Evolutionary conservation across 2,329 filamentous ascomycete species (phyloP).

Genomic region (Penicillium verrucosum): DNA sequence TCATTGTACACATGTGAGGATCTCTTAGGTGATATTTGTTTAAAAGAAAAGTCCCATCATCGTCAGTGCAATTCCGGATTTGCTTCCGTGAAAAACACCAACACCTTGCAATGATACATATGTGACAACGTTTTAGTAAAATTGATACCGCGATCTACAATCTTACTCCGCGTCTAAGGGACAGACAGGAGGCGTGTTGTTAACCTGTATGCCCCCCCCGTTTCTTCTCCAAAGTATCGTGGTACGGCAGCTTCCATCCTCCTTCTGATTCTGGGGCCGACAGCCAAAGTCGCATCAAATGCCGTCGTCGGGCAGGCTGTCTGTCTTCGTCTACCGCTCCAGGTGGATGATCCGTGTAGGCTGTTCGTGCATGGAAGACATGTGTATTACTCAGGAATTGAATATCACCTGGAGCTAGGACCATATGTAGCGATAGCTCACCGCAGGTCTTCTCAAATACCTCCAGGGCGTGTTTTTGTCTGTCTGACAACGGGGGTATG

Average conservation of each 20-base stretch:
- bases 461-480: slow-evolving; percentile 26
- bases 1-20: no score
- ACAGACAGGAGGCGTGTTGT: slow-evolving; percentile 25
- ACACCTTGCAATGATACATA: background rate
- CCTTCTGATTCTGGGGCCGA: slow-evolving; percentile 25
- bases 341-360: slow-evolving; percentile 26
- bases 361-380: slow-evolving; percentile 29
- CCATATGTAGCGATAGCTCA: slow-evolving; percentile 26
- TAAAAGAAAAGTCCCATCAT: no score
- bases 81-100: background rate
- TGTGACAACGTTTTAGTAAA: background rate
- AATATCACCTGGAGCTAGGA: slow-evolving; percentile 28
- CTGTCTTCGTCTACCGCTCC: slow-evolving; percentile 25
- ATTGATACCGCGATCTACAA: background rate
- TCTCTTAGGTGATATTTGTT: no score
- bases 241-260: slow-evolving; percentile 28
- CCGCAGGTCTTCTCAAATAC: slow-evolving; percentile 26
- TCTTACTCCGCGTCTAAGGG: slow-evolving; percentile 26
- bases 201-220: slow-evolving; percentile 29
- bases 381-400: slow-evolving; percentile 29
- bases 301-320: slow-evolving; percentile 19
- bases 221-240: slow-evolving; percentile 27
- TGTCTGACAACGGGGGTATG: slow-evolving; percentile 26
- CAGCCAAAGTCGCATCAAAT: slow-evolving; percentile 30
- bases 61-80: background rate